Conservation (phyloP, 179 eudicot species). For the Spinacia oleracea region DNA sequence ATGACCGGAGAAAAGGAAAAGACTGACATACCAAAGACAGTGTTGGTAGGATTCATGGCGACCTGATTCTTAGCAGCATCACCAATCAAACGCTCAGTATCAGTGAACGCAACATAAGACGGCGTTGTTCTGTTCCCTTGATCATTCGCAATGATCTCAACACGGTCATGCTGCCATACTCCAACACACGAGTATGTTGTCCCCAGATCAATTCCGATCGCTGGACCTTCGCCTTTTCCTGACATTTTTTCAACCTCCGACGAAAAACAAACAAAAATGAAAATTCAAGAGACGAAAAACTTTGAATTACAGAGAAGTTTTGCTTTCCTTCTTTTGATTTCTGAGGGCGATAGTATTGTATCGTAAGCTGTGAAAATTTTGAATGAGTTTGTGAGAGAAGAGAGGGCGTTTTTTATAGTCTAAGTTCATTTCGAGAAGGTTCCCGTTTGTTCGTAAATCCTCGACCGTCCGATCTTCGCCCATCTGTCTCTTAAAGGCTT, state of each 20-base stretch:
- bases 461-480: slow-evolving; percentile 9
- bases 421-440: slow-evolving; percentile 24
- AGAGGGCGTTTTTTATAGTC: not conserved
- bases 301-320: no score
- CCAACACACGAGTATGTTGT: slow-evolving; percentile 45
- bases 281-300: no score
- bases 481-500: not conserved
- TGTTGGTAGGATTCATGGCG: slow-evolving; percentile 46
- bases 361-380: not conserved
- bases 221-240: slow-evolving; percentile 45
- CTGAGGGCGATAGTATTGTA: no score
- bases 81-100: slow-evolving; percentile 43
- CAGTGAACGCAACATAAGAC: slow-evolving; percentile 45
- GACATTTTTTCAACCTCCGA: slow-evolving; percentile 17
- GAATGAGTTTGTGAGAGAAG: not conserved
- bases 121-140: slow-evolving; percentile 46
- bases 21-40: slow-evolving; percentile 37
- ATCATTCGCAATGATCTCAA: slow-evolving; percentile 46
- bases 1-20: not conserved
- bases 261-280: not conserved
- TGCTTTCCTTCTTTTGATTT: no score
- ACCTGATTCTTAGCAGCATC: slow-evolving; percentile 49
- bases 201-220: slow-evolving; percentile 44
- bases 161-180: slow-evolving; percentile 48
- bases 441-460: slow-evolving; percentile 7